These are phyloP conservation scores for Halophytophthora polymorphica DNA, from an alignment of 352 stramenopile genomes.

Conservation along the genomic window DNA sequence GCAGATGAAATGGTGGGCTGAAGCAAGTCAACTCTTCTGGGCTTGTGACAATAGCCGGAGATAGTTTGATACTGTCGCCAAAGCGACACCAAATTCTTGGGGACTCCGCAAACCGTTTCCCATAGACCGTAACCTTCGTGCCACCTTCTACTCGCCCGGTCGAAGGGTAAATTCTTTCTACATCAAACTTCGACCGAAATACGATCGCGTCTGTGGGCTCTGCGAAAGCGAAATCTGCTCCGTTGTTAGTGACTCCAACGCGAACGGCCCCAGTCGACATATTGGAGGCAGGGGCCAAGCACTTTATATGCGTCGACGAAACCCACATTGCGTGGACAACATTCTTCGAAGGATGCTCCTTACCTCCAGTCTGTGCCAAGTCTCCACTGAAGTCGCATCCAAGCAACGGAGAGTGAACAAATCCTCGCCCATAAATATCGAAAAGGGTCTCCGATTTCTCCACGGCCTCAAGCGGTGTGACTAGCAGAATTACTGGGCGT, in stretches of 20 bases:
- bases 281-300: conserved; percentile 25
- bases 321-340: conserved; percentile 37
- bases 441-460: conserved; percentile 43
- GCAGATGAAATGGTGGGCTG: conserved; percentile 27
- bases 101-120: conserved; percentile 41
- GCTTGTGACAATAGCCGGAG: conserved; percentile 23
- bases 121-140: conserved; percentile 50
- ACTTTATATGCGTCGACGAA: conserved; percentile 49
- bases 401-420: conserved; percentile 45
- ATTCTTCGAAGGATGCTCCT: neutral
- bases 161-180: conserved; percentile 42
- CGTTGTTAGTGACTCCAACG: conserved; percentile 55
- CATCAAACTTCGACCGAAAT: conserved; percentile 39
- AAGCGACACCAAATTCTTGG: conserved; percentile 66
- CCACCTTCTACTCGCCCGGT: conserved; percentile 42
- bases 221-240: conserved; percentile 29
- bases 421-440: conserved; percentile 58
- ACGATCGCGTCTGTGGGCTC: conserved; percentile 8
- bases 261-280: conserved; percentile 16
- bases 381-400: conserved; percentile 35
- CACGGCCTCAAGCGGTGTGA: conserved; percentile 39
- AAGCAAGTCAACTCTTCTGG: conserved; percentile 35
- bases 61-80: conserved; percentile 28
- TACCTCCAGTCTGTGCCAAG: neutral
- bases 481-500: conserved; percentile 25